phyloP scores from a whole-genome alignment of 768 basidiomycete genomes.

The Chalciporus piperatus region DNA sequence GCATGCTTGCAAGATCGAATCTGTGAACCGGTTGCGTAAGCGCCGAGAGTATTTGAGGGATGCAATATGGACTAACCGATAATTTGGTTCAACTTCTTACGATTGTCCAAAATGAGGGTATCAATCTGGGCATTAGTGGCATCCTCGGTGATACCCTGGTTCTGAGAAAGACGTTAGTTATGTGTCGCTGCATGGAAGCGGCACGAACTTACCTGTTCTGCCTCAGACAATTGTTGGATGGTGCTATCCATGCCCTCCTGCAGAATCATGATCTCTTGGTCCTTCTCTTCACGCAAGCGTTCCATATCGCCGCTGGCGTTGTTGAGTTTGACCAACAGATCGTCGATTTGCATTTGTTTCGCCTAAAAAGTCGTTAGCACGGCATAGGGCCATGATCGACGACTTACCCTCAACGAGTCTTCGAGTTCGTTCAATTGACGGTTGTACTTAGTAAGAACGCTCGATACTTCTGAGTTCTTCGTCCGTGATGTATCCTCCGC shows the following conservation, averaged over 20 bases:
- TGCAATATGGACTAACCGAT: conserved; percentile 58
- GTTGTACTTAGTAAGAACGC: conserved; percentile 89
- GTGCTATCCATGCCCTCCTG: conserved; percentile 95
- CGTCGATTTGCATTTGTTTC: conserved; percentile 97
- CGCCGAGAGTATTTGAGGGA: background rate
- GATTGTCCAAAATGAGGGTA: conserved; percentile 91
- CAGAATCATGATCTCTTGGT: conserved; percentile 92
- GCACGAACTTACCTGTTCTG: conserved; percentile 63
- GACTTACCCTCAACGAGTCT: conserved; percentile 81
- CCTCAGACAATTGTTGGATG: conserved; percentile 80
- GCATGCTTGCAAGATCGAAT: conserved; percentile 95
- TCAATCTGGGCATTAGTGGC: conserved; percentile 98
- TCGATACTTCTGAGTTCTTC: conserved; percentile 91
- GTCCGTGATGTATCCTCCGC: conserved; percentile 89
- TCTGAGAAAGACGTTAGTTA: conserved; percentile 42
- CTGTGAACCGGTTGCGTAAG: conserved; percentile 39
- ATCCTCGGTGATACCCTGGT: conserved; percentile 79
- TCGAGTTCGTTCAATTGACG: conserved; percentile 95
- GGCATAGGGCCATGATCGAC: background rate
- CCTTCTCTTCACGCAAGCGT: conserved; percentile 88
- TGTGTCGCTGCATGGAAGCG: background rate
- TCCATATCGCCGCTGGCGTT: conserved; percentile 73
- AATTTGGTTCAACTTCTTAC: conserved; percentile 97
- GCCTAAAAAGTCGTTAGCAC: conserved; percentile 46
- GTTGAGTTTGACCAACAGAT: conserved; percentile 79